phyloP scores from a whole-genome alignment of 768 basidiomycete genomes.

The Agrocybe pediades region DNA sequence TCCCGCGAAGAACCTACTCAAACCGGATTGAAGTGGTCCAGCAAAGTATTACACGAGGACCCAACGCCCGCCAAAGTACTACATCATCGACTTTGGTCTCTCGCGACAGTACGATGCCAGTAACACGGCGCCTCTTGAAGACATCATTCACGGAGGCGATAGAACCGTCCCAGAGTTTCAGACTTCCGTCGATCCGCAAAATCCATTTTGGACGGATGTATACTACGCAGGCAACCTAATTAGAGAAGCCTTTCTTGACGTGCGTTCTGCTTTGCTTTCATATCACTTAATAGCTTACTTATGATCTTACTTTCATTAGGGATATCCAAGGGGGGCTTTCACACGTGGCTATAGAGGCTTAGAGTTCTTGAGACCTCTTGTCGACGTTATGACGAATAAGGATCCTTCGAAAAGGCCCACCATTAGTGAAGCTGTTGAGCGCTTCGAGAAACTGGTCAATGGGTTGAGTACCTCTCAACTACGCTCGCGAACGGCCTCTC shows the following conservation, averaged over 20 bases:
- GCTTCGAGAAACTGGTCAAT: constrained; percentile 25
- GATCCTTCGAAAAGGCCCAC: constrained; percentile 38
- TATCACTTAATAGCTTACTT: background rate
- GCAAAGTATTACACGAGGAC: constrained; percentile 26
- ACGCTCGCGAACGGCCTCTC: constrained; percentile 22
- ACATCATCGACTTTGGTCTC: constrained; percentile 40
- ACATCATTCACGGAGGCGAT: constrained; percentile 40
- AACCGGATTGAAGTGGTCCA: constrained; percentile 20
- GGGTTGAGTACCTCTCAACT: constrained; percentile 29
- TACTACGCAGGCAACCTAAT: constrained; percentile 1
- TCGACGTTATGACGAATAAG: constrained; percentile 35
- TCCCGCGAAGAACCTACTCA: constrained; percentile 18
- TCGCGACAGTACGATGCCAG: constrained; percentile 28
- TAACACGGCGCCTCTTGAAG: constrained; percentile 23
- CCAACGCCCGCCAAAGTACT: constrained; percentile 31
- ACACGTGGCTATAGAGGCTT: constrained; percentile 12
- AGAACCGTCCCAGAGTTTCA: constrained; percentile 36
- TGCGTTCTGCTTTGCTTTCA: background rate
- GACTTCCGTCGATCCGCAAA: background rate
- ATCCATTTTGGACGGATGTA: background rate
- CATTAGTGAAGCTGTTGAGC: constrained; percentile 34
- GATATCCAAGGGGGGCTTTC: background rate
- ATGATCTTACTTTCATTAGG: background rate
- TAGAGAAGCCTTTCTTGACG: background rate
- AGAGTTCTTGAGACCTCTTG: constrained; percentile 33